Percentiles rank a stretch among this genome's conserved stretches.
phyloP scores from a whole-genome alignment of 352 stramenopile genomes.

The Pythium chondricola region DNA sequence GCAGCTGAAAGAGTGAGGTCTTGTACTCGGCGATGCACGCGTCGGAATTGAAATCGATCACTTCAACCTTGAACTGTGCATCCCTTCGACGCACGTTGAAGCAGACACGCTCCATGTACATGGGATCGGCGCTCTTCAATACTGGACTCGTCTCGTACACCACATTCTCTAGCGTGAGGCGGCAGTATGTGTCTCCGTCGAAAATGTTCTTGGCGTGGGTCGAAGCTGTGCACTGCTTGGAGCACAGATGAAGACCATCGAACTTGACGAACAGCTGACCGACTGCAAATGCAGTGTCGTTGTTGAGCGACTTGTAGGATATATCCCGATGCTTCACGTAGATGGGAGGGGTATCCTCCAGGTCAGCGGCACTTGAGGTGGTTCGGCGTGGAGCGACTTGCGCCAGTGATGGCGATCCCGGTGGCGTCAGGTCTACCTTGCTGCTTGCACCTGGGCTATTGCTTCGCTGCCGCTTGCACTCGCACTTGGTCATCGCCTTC shows the following conservation, averaged over 20 bases:
- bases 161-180: constrained; percentile 53
- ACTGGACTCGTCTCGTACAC: constrained; percentile 79
- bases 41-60: constrained; percentile 83
- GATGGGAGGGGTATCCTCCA: neutral
- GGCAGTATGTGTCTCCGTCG: constrained; percentile 82
- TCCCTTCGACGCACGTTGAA: constrained; percentile 60
- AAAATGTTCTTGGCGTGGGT: constrained; percentile 84
- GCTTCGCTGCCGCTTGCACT: constrained; percentile 31
- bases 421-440: neutral
- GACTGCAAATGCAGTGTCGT: constrained; percentile 26
- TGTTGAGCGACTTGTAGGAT: constrained; percentile 44
- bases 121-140: constrained; percentile 79
- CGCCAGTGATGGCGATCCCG: neutral
- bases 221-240: constrained; percentile 64
- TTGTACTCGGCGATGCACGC: constrained; percentile 57
- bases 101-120: constrained; percentile 82
- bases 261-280: constrained; percentile 74
- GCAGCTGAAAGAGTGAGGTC: constrained; percentile 73
- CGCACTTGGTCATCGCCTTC: constrained; percentile 74
- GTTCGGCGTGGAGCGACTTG: neutral
- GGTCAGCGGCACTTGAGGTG: neutral
- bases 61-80: constrained; percentile 54
- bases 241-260: constrained; percentile 74
- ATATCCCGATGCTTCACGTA: constrained; percentile 22
- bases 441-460: neutral